Percentiles rank a stretch among this genome's conserved stretches.
Evolutionary conservation across 2,329 filamentous ascomycete genomes (phyloP).

Genomic region (Calonectria crousiana): DNA sequence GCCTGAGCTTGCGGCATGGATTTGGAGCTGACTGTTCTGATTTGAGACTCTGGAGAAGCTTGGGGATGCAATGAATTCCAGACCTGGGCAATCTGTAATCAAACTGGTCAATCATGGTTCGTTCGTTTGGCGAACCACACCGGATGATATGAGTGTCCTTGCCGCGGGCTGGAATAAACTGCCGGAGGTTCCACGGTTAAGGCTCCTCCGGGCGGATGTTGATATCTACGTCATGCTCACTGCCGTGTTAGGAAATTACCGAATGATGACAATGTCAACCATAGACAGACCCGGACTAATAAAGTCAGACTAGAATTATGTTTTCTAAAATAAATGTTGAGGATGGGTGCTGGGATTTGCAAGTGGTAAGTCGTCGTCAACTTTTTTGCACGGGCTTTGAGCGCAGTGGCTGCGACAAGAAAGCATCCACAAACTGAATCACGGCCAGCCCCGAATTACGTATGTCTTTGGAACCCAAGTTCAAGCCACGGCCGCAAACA

Average conservation of each 20-base stretch:
- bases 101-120: not conserved
- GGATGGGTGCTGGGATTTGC: not conserved
- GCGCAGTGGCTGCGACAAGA: not conserved
- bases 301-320: not conserved
- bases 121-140: not conserved
- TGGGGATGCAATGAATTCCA: not conserved
- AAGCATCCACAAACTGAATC: constrained; percentile 7
- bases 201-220: not conserved
- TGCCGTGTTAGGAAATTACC: not conserved
- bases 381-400: not conserved
- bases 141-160: not conserved
- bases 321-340: not conserved
- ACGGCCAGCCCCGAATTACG: not conserved
- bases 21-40: not conserved
- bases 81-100: not conserved
- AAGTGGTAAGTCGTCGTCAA: not conserved
- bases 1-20: not conserved
- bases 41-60: not conserved
- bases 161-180: not conserved
- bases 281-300: not conserved
- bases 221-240: not conserved
- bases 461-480: not conserved
- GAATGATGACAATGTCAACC: not conserved
- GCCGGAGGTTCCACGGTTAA: not conserved
- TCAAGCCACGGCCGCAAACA: not conserved